Evolutionary conservation across 2,329 filamentous ascomycete species (phyloP), one percentile per base, ranked within the genome.

Genomic region (Scedosporium boydii): DNA sequence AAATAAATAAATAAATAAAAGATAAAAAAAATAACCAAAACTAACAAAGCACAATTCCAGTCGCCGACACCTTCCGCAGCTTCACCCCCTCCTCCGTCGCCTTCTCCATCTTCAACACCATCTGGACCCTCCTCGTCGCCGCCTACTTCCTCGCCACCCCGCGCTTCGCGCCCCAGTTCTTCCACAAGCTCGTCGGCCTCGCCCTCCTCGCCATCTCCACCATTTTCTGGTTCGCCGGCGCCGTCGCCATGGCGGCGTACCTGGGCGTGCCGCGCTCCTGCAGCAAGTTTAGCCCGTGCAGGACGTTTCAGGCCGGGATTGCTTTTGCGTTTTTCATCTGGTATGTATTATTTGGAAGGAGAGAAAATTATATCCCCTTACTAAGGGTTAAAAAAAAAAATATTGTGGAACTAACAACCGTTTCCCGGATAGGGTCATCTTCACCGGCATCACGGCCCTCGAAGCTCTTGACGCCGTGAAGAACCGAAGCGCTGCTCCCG

Each of bases 211-310:
- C 78, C 57, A 67, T 95, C 26, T 95, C 90, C 9, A 87, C 88
- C 76, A 80, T 96, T 63, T 96, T 96, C 78, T 96, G 92, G 92
- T 95, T 97, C 70, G 87, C 88, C 0, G 91, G 91, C 6, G 89
- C 91, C 69, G 87, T 96, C 67, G 90, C 91, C 0, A 75, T 93
- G 10, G 91, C 88, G 0, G 87, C 86, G 21, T 79, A 80, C 62
- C 75, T 91, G 63, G 82, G 83, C 61, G 79, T 82, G 16, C 76
- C 83, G 0, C 74, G 71, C 7, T n/a, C 9, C 27, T 76, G 81
- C 63, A 87, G 85, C 70, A 78, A 76, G 51, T 76, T 74, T 58
- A 76, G 73, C 18, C 78, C 77, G 16, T 93, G 89, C 73, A 78
- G 79, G 55, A 77, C 82, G 10, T 75, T 82, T 7, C 84, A 89